Evolutionary conservation across 352 stramenopile species (phyloP).

Genomic region (Phytophthora crassamura): DNA sequence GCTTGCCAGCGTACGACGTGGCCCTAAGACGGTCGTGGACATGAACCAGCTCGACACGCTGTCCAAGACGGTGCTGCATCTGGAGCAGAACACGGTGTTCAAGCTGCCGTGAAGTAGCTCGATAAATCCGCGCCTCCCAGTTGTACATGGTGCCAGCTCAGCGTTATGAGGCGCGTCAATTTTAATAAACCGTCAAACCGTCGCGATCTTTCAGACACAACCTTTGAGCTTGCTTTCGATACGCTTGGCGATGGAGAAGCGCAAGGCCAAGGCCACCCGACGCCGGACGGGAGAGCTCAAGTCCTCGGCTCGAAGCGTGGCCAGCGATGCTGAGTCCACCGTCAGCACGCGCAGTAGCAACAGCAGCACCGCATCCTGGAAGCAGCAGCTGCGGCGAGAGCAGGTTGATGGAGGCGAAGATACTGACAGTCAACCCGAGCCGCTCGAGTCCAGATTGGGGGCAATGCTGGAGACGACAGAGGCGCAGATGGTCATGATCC

Average conservation of each 20-base stretch:
- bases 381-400: conserved; percentile 19
- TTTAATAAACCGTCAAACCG: too few species aligned
- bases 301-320: not conserved
- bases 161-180: conserved; percentile 14
- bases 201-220: conserved; percentile 36
- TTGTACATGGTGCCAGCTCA: not conserved
- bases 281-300: conserved; percentile 26
- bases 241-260: conserved; percentile 32
- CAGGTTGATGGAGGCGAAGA: conserved; percentile 1
- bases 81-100: conserved; percentile 74
- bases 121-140: not conserved
- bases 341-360: conserved; percentile 37
- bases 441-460: conserved; percentile 25
- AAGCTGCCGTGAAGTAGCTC: conserved; percentile 53
- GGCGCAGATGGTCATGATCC: conserved; percentile 53
- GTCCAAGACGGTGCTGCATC: conserved; percentile 71
- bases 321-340: conserved; percentile 35
- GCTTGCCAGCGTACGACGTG: conserved; percentile 28
- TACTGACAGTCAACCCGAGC: conserved; percentile 4
- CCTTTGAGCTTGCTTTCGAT: conserved; percentile 24
- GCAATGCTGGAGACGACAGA: conserved; percentile 64
- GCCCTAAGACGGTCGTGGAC: conserved; percentile 30
- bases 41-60: conserved; percentile 72
- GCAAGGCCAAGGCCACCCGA: conserved; percentile 18
- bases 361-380: conserved; percentile 28